A percentile compares a stretch with the other conserved stretches of the same genome.
phyloP scores from a whole-genome alignment of 352 stramenopile species.

The Phytophthora sp. region DNA sequence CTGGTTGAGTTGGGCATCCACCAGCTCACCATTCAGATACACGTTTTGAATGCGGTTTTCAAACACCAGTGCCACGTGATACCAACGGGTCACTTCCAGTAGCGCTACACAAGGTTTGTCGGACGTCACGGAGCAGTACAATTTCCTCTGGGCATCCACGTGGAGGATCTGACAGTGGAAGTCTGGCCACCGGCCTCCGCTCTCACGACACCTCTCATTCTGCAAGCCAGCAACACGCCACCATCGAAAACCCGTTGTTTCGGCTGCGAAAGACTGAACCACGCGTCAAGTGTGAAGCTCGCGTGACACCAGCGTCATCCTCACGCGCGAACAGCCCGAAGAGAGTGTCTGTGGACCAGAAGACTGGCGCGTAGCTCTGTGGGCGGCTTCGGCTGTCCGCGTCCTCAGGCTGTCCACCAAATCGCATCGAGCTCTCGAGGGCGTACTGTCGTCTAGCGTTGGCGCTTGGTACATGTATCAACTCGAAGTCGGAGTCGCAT shows the following conservation, averaged over 20 bases:
- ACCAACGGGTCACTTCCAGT: slow-evolving; percentile 17
- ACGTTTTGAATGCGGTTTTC: slow-evolving; percentile 2
- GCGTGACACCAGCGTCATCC: slow-evolving; percentile 4
- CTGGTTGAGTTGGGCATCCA: slow-evolving; percentile 1
- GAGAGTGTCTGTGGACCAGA: slow-evolving; percentile 23
- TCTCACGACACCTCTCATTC: slow-evolving; percentile 24
- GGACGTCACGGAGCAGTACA: slow-evolving; percentile 15
- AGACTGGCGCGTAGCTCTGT: slow-evolving; percentile 8
- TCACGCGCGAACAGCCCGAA: slow-evolving; percentile 38
- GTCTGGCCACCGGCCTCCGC: slow-evolving; percentile 4
- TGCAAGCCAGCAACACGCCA: slow-evolving; percentile 53
- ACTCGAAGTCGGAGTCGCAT: slow-evolving; percentile 5
- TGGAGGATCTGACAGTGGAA: slow-evolving; percentile 16
- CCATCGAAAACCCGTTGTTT: slow-evolving; percentile 37
- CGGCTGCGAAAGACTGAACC: slow-evolving; percentile 51
- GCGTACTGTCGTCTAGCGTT: slow-evolving; percentile 21
- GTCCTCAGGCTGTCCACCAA: slow-evolving; percentile 27
- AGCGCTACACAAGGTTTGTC: slow-evolving; percentile 5
- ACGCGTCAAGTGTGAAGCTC: slow-evolving; percentile 52
- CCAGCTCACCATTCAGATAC: slow-evolving; percentile 19
- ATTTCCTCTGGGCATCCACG: slow-evolving; percentile 10
- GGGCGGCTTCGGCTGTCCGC: not conserved
- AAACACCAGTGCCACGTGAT: slow-evolving; percentile 27
- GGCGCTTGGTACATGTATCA: slow-evolving; percentile 1
- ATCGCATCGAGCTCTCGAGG: slow-evolving; percentile 14